Conservation (phyloP, 345 rosid species). For the Linum trigynum region DNA sequence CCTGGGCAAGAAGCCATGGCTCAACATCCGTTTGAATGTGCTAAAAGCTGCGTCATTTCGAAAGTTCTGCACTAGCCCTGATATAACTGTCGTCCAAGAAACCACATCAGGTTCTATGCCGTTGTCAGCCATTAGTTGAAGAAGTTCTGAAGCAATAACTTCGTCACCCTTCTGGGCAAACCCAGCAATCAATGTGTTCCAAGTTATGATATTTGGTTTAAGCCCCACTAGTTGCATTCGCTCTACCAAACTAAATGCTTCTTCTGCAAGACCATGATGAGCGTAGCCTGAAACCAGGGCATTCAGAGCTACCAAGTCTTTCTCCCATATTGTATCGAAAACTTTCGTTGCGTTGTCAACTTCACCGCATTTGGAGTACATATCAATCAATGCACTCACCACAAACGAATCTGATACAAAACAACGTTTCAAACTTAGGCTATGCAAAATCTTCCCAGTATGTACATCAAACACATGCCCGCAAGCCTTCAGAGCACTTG, state of each 20-base stretch:
- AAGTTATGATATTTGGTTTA: constrained; percentile 54
- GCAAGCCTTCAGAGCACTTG: constrained; percentile 66
- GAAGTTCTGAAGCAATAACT: constrained; percentile 31
- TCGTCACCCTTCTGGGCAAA: constrained; percentile 51
- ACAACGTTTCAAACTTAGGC: constrained; percentile 33
- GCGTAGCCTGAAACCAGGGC: constrained; percentile 68
- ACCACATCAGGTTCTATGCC: constrained; percentile 64
- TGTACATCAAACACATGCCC: constrained; percentile 39
- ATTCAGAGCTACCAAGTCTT: constrained; percentile 58
- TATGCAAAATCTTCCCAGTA: constrained; percentile 50
- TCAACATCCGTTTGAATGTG: constrained; percentile 54
- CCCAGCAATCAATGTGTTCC: constrained; percentile 59
- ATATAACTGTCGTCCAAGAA: constrained; percentile 72
- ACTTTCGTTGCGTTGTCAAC: constrained; percentile 37
- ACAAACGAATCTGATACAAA: constrained; percentile 51
- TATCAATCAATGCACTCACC: constrained; percentile 55
- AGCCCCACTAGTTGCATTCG: constrained; percentile 29
- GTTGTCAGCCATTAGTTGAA: constrained; percentile 36
- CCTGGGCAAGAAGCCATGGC: constrained; percentile 38
- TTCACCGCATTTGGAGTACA: constrained; percentile 60
- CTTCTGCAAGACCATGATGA: constrained; percentile 32
- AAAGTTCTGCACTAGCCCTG: constrained; percentile 67
- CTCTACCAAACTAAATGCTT: constrained; percentile 47
- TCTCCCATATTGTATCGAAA: constrained; percentile 40
- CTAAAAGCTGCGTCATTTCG: constrained; percentile 39